Conservation (phyloP, 805 yeast species). For the Candida patagonica region DNA sequence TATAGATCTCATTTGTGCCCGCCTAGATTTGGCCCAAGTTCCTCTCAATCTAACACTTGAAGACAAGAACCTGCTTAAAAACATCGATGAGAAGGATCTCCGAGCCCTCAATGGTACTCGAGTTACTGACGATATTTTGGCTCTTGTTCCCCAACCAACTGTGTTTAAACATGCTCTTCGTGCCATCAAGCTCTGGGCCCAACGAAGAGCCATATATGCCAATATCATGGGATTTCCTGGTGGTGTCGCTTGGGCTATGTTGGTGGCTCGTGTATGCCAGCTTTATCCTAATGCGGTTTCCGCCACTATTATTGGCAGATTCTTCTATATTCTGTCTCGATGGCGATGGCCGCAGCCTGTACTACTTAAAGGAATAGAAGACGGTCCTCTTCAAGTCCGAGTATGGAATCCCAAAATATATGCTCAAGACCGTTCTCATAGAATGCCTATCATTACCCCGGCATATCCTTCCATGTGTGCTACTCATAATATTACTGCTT, state of each 20-base stretch:
- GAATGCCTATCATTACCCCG: conserved; percentile 97
- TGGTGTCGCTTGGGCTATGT: conserved; percentile 99
- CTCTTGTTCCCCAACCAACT: conserved; percentile 83
- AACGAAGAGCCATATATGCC: conserved; percentile 85
- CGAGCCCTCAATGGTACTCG: conserved; percentile 92
- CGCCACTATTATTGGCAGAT: conserved; percentile 81
- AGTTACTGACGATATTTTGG: conserved; percentile 89
- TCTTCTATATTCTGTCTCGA: conserved; percentile 72
- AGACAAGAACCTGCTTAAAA: conserved; percentile 76
- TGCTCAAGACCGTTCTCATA: conserved; percentile 79
- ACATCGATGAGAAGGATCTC: conserved; percentile 84
- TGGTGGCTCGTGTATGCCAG: conserved; percentile 96
- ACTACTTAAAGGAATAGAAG: conserved; percentile 82
- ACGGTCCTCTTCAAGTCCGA: conserved; percentile 91
- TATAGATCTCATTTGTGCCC: conserved; percentile 82
- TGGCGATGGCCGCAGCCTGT: conserved; percentile 99
- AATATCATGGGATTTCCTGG: conserved; percentile 97
- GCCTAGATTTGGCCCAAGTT: conserved; percentile 72
- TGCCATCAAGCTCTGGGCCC: conserved; percentile 95
- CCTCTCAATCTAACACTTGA: conserved; percentile 66
- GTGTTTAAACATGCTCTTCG: conserved; percentile 89
- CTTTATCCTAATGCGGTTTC: conserved; percentile 93
- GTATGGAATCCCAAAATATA: conserved; percentile 95
- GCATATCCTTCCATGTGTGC: conserved; percentile 99
- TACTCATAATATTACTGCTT: conserved; percentile 85